phyloP scores from a whole-genome alignment of 2,329 filamentous ascomycete genomes.

The Fusarium tanahbumbuense region DNA sequence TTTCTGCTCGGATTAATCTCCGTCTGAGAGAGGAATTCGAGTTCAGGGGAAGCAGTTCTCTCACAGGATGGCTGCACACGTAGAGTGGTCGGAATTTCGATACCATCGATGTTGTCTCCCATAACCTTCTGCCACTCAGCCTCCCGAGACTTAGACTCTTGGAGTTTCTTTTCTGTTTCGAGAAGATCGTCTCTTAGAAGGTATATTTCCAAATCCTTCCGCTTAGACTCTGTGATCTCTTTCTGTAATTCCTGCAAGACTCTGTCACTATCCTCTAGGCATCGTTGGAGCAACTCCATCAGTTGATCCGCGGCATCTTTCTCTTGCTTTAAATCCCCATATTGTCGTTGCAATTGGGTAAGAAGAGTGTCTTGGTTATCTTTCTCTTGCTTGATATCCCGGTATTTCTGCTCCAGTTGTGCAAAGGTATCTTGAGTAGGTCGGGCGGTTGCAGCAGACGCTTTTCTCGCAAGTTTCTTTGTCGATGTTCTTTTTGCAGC shows the following conservation, averaged over 20 bases:
- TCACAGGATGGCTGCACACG: background rate
- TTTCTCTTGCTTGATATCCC: background rate
- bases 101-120: background rate
- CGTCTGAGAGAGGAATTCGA: background rate
- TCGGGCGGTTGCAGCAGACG: background rate
- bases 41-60: background rate
- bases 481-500: no score
- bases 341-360: no score
- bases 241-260: background rate
- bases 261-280: background rate
- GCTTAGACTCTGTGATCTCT: background rate
- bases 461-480: no score
- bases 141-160: background rate
- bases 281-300: background rate
- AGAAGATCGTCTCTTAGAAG: background rate
- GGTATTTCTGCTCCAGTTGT: no score
- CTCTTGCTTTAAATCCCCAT: accelerated
- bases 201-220: background rate
- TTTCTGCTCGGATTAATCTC: background rate
- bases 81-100: background rate
- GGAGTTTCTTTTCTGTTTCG: accelerated
- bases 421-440: background rate
- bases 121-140: background rate
- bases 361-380: background rate
- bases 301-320: background rate